Percentiles rank a stretch among this genome's conserved stretches.
Evolutionary conservation across 805 yeast species (phyloP).

Genomic region (Wickerhamomyces bisporus): DNA sequence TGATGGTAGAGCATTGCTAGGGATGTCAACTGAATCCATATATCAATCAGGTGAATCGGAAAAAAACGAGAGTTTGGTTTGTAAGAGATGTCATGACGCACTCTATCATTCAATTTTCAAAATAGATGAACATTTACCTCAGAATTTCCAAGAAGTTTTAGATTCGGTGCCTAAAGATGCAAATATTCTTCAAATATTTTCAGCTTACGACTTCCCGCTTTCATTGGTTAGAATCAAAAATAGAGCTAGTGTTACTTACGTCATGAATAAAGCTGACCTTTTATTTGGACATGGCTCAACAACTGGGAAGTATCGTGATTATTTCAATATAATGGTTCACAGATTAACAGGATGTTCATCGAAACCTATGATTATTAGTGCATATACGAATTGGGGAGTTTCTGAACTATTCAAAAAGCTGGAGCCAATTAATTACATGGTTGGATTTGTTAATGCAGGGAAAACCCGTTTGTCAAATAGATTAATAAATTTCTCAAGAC

Average conservation of each 20-base stretch:
- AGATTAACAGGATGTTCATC: slow-evolving; percentile 24
- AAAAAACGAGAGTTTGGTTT: slow-evolving; percentile 23
- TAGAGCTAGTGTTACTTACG: slow-evolving; percentile 24
- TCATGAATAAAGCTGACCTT: slow-evolving; percentile 39
- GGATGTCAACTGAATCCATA: background rate
- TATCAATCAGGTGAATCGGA: background rate
- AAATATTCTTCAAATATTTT: slow-evolving; percentile 53
- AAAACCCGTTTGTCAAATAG: slow-evolving; percentile 57
- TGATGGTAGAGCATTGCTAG: slow-evolving; percentile 16
- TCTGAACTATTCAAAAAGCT: slow-evolving; percentile 33
- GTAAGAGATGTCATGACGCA: slow-evolving; percentile 55
- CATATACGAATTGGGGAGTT: slow-evolving; percentile 48
- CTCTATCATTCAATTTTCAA: slow-evolving; percentile 37
- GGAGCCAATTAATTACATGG: slow-evolving; percentile 38
- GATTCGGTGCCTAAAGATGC: slow-evolving; percentile 36
- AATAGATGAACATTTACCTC: slow-evolving; percentile 28
- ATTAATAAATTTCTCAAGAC: slow-evolving; percentile 28
- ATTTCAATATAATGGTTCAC: slow-evolving; percentile 26
- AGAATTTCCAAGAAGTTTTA: slow-evolving; percentile 28
- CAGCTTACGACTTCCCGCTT: slow-evolving; percentile 71
- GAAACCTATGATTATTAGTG: slow-evolving; percentile 44
- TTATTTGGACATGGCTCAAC: slow-evolving; percentile 30
- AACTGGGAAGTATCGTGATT: slow-evolving; percentile 29
- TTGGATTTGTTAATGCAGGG: slow-evolving; percentile 69
- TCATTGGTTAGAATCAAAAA: slow-evolving; percentile 18